A percentile compares a stretch with the other conserved stretches of the same genome.
Evolutionary conservation across 2,329 filamentous ascomycete species (phyloP).

Genomic region (Claviceps humidiphila): DNA sequence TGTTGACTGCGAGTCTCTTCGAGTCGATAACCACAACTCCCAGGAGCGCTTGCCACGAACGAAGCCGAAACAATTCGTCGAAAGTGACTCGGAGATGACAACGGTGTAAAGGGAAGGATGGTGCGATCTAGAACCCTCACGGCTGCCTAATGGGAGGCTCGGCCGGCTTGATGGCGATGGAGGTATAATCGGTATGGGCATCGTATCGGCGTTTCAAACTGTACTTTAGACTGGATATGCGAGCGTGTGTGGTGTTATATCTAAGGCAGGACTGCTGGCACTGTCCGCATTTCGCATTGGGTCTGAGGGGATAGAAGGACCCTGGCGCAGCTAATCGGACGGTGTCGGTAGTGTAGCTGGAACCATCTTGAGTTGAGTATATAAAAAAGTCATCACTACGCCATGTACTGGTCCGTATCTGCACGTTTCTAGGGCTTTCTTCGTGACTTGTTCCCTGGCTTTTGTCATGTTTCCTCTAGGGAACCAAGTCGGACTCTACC

Average conservation of each 20-base stretch:
- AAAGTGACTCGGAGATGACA: background rate
- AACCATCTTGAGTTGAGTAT: background rate
- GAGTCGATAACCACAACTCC: background rate
- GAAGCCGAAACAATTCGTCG: background rate
- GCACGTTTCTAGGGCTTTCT: background rate
- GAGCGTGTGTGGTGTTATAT: background rate
- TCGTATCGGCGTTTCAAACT: slow-evolving; percentile 20
- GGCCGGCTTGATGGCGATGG: slow-evolving; percentile 4
- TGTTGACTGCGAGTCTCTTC: background rate
- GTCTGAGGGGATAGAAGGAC: background rate
- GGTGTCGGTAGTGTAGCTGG: background rate
- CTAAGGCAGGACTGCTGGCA: background rate
- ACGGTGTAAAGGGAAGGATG: too few species aligned
- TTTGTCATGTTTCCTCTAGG: too few species aligned
- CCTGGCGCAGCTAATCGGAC: background rate
- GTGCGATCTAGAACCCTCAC: background rate
- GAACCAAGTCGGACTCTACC: too few species aligned
- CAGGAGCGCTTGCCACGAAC: background rate
- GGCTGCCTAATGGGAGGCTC: background rate
- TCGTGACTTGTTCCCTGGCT: background rate
- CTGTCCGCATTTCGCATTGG: background rate
- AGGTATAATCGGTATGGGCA: slow-evolving; percentile 13
- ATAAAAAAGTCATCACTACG: background rate
- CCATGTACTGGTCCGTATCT: background rate
- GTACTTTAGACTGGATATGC: slow-evolving; percentile 16